Base-by-base conservation (phyloP, 805 yeast species). In the Wickerhamiella kurtzmanii region DNA sequence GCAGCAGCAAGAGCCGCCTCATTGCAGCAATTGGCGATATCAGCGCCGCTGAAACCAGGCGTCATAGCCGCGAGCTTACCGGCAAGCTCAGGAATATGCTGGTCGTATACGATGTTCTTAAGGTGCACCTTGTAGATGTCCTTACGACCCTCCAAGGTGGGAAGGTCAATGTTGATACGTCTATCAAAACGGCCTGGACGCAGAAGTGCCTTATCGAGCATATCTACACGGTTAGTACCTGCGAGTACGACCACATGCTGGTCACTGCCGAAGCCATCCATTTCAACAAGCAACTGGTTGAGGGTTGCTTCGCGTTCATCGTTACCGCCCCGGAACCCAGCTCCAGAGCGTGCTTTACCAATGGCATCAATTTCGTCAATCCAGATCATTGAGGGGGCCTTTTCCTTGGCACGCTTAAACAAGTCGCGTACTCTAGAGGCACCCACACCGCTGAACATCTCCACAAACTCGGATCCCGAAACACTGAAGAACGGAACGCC, bases 341-440 rank as follows among this genome's bases (percentile, higher is more conserved):
- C 57, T 19, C 59, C 57, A 25, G 88, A 87, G 56, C 88, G 76
- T 41, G 87, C 86, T 59, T 87, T 86, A 58, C 99, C 99, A 60
- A 92, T 94, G n/a, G 99, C 99, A 71, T 92, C 99, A 53, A 92
- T 92, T 68, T 92, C 99, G 70, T 92, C 99, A 44, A 92, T 88
- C 57, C 92, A 94, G n/a, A 92, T 78, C 59, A 92, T 92, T 35
- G 94, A 74, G 15, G 99, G 99, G 0, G 98, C 95, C 64, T 81
- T 78, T 61, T 84, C 85, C 59, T 97, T 75, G 1, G 98, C 98
- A 22, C 84, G 82, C 53, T 80, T 76, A 69, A 92, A 92, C 57
- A 92, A 70, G 64, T 92, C 98, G 63, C 98, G 87, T 22, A 92
- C 98, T 64, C 98, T 77, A 16, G 95, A 82, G 1, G 98, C 97